These are phyloP conservation scores for Acacia concinna DNA, from an alignment of 331 rosid genomes.

Conservation along the genomic window DNA sequence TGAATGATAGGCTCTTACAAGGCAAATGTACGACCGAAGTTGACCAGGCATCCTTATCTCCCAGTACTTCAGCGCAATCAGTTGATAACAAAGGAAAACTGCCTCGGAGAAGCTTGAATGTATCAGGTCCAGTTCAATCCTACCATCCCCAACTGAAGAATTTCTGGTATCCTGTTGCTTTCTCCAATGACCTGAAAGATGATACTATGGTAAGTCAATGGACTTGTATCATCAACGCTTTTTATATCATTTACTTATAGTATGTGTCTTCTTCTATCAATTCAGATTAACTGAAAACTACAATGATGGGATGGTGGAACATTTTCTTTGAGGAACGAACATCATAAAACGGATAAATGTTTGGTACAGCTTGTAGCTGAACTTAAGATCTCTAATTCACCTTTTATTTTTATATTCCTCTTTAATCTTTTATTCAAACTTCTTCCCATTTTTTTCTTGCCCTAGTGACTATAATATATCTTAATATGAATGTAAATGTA, in stretches of 20 bases:
- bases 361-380: not conserved
- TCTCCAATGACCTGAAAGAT: constrained; percentile 69
- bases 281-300: not conserved
- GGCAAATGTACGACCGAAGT: constrained; percentile 49
- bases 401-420: not conserved
- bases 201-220: constrained; percentile 77
- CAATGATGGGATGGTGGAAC: not conserved
- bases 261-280: not conserved
- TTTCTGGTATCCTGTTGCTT: constrained; percentile 97
- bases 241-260: not conserved
- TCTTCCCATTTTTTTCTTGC: not conserved
- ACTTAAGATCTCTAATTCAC: constrained; percentile 6
- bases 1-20: constrained; percentile 74
- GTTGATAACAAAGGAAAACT: constrained; percentile 38
- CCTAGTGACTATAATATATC: not conserved
- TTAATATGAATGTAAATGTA: not conserved
- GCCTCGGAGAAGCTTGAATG: constrained; percentile 61
- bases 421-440: not conserved
- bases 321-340: constrained; percentile 14
- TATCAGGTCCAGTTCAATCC: constrained; percentile 89
- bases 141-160: constrained; percentile 89
- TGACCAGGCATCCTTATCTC: constrained; percentile 54
- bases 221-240: not conserved
- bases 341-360: not conserved
- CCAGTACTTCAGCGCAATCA: constrained; percentile 57